A percentile compares a stretch with the other conserved stretches of the same genome.
phyloP scores from a whole-genome alignment of 2,329 filamentous ascomycete species.

The Parascedosporium putredinis region DNA sequence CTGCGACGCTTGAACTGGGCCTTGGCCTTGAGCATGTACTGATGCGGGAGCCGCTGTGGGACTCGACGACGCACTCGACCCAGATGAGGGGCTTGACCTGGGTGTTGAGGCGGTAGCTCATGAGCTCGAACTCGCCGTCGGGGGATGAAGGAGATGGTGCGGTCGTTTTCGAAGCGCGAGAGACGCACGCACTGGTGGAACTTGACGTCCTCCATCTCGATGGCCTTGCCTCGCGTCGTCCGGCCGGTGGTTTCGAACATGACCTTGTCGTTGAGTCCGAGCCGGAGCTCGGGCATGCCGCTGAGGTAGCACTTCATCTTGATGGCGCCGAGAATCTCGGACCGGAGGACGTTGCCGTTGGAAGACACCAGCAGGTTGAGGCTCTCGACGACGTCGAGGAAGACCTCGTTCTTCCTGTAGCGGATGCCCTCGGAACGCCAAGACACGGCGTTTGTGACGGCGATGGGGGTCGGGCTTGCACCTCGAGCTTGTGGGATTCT shows the following conservation, averaged over 20 bases:
- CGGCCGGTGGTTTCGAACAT: conserved; percentile 98
- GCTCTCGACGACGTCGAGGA: conserved; percentile 93
- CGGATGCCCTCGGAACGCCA: conserved; percentile 97
- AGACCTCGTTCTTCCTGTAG: conserved; percentile 99
- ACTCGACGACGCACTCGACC: conserved; percentile 97
- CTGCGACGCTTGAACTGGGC: conserved; percentile 97
- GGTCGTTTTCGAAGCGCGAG: conserved; percentile 94
- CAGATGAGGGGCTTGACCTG: conserved; percentile 98
- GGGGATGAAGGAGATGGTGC: conserved; percentile 97
- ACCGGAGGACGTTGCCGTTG: conserved; percentile 88
- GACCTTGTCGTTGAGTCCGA: conserved; percentile 96
- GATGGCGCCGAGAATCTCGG: conserved; percentile 90
- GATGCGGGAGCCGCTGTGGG: conserved; percentile 86
- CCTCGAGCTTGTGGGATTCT: conserved; percentile 95
- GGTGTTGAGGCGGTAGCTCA: conserved; percentile 97
- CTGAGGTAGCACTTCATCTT: conserved; percentile 99
- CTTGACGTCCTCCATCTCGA: conserved; percentile 99
- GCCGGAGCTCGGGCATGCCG: conserved; percentile 90
- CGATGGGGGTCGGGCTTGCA: conserved; percentile 95
- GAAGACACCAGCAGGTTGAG: conserved; percentile 91
- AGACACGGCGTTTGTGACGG: conserved; percentile 94
- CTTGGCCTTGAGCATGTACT: conserved; percentile 98
- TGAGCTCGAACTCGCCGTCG: conserved; percentile 98
- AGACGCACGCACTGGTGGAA: conserved; percentile 97
- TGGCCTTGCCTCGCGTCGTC: conserved; percentile 87